Conservation (phyloP, 2,329 filamentous ascomycete genomes). For the Fusarium hainanense region DNA sequence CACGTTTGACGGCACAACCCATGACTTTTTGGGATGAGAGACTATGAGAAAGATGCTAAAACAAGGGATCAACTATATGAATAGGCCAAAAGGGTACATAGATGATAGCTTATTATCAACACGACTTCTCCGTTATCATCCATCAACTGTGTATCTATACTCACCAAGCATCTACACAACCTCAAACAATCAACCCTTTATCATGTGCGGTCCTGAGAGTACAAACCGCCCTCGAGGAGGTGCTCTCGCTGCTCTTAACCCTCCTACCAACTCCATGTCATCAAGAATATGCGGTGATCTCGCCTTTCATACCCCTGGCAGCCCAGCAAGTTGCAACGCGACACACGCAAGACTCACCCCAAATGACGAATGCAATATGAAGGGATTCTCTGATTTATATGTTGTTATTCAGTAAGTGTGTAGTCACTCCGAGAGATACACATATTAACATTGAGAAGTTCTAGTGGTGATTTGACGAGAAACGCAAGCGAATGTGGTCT, state of each 20-base stretch:
- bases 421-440: too few species aligned
- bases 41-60: constrained; percentile 34
- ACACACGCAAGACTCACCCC: constrained; percentile 58
- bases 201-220: constrained; percentile 60
- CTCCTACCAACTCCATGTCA: constrained; percentile 35
- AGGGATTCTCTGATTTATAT: constrained; percentile 44
- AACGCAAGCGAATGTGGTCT: constrained; percentile 56
- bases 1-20: constrained; percentile 29
- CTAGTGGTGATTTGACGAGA: constrained; percentile 57
- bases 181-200: constrained; percentile 2
- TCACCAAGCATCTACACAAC: background rate
- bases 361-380: constrained; percentile 33
- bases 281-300: constrained; percentile 51
- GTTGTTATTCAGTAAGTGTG: constrained; percentile 59
- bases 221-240: constrained; percentile 57
- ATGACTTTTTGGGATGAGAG: constrained; percentile 18
- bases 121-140: background rate
- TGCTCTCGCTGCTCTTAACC: constrained; percentile 58
- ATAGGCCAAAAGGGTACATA: background rate
- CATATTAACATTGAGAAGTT: constrained; percentile 46
- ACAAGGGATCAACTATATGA: background rate
- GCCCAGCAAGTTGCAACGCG: constrained; percentile 51
- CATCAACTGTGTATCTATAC: background rate
- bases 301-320: constrained; percentile 57
- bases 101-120: background rate